These are phyloP conservation scores for Chaetomium tenue DNA, from an alignment of 495 filamentous ascomycete genomes.

Conservation along the genomic window DNA sequence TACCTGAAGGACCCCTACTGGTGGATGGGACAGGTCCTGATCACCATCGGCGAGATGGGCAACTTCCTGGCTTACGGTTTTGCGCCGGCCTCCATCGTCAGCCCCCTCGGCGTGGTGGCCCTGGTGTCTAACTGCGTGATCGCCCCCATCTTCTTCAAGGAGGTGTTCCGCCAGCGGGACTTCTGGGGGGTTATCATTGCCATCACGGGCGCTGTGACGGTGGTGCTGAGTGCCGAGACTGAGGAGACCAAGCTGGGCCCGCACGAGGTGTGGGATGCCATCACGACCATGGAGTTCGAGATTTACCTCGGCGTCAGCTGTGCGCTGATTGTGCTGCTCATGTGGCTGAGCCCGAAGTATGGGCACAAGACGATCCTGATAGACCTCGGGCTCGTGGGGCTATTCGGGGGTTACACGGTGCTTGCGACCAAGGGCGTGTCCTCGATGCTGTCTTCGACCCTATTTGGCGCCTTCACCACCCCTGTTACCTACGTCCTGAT, in stretches of 20 bases:
- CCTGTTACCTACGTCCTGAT: conserved; percentile 85
- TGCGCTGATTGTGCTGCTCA: conserved; percentile 67
- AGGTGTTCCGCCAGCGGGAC: conserved; percentile 81
- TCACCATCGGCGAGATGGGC: conserved; percentile 88
- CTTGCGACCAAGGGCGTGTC: conserved; percentile 95
- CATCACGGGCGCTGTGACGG: conserved; percentile 82
- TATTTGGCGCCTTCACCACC: conserved; percentile 83
- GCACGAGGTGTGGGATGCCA: conserved; percentile 83
- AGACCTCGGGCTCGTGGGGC: conserved; percentile 85
- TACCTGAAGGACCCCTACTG: conserved; percentile 92
- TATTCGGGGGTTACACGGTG: conserved; percentile 94
- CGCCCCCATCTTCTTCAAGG: conserved; percentile 88
- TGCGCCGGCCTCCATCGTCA: conserved; percentile 98
- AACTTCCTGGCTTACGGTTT: conserved; percentile 99
- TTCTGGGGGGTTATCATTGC: conserved; percentile 83
- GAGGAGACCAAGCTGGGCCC: conserved; percentile 89
- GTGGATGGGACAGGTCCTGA: conserved; percentile 90
- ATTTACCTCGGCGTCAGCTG: conserved; percentile 79
- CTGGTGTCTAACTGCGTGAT: conserved; percentile 95
- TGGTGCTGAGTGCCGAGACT: conserved; percentile 87
- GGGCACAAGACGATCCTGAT: conserved; percentile 84
- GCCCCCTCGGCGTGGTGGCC: conserved; percentile 90
- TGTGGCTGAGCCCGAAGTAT: conserved; percentile 78
- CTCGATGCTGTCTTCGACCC: conserved; percentile 83
- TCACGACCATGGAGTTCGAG: conserved; percentile 86